A percentile compares a stretch with the other conserved stretches of the same genome.
Evolutionary conservation across 345 rosid species (phyloP).

Genomic region (Salix viminalis): DNA sequence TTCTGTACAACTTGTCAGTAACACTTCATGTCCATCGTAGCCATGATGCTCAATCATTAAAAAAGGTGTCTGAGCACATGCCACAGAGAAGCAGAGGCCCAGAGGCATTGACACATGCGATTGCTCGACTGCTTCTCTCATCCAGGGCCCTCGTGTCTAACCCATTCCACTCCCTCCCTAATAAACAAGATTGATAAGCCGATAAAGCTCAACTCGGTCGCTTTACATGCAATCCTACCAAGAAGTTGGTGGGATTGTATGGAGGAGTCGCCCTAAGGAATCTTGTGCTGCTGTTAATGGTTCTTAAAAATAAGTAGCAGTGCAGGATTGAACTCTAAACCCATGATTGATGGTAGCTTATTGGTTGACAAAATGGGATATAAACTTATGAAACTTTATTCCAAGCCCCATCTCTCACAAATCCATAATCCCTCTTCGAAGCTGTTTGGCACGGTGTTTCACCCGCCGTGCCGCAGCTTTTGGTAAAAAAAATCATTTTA

Average conservation of each 20-base stretch:
- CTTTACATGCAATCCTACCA: neutral
- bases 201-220: neutral
- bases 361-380: too few species aligned
- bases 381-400: too few species aligned
- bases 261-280: neutral
- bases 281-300: neutral
- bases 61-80: conserved; percentile 25
- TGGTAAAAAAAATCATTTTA: too few species aligned
- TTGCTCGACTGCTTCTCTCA: neutral
- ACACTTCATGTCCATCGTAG: neutral
- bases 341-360: too few species aligned
- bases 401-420: too few species aligned
- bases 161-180: neutral
- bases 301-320: neutral
- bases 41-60: conserved; percentile 28
- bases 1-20: conserved; percentile 4
- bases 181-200: neutral
- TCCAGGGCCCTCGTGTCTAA: neutral
- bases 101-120: neutral
- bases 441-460: too few species aligned
- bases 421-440: too few species aligned
- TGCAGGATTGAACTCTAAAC: neutral
- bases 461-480: too few species aligned
- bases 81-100: conserved; percentile 8
- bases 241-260: neutral